Conservation (phyloP, 108 stramenopile species). For the Conticribra guillardii region DNA sequence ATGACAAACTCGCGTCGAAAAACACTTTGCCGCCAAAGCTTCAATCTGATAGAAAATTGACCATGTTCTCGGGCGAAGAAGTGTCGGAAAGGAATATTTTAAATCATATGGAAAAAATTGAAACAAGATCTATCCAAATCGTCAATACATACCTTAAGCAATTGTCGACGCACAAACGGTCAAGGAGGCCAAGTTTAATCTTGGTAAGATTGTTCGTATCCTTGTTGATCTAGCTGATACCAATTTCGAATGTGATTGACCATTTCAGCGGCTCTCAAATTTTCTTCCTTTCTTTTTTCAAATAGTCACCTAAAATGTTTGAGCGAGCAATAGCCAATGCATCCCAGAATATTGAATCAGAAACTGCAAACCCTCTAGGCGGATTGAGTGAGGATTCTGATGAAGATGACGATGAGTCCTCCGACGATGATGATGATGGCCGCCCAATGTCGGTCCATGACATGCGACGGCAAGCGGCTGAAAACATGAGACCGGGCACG, state of each 20-base stretch:
- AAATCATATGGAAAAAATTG: slow-evolving; percentile 72
- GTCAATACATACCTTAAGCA: slow-evolving; percentile 42
- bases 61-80: slow-evolving; percentile 59
- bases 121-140: slow-evolving; percentile 69
- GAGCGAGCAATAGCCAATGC: slow-evolving; percentile 37
- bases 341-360: background rate
- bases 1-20: slow-evolving; percentile 13
- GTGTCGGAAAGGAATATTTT: slow-evolving; percentile 73
- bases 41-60: slow-evolving; percentile 47
- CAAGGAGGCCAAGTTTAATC: slow-evolving; percentile 35
- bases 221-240: no score
- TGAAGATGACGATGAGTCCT: slow-evolving; percentile 28
- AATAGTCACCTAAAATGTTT: slow-evolving; percentile 44
- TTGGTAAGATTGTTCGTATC: slow-evolving; percentile 33
- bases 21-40: slow-evolving; percentile 17
- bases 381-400: slow-evolving; percentile 35
- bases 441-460: slow-evolving; percentile 54
- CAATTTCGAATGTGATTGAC: background rate
- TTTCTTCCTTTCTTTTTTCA: background rate
- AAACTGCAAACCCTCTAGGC: background rate
- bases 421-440: slow-evolving; percentile 39
- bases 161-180: slow-evolving; percentile 5
- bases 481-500: slow-evolving; percentile 24
- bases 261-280: background rate
- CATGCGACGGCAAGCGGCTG: slow-evolving; percentile 50